phyloP scores from a whole-genome alignment of 2,329 filamentous ascomycete species.

The Cytospora paraplurivora region DNA sequence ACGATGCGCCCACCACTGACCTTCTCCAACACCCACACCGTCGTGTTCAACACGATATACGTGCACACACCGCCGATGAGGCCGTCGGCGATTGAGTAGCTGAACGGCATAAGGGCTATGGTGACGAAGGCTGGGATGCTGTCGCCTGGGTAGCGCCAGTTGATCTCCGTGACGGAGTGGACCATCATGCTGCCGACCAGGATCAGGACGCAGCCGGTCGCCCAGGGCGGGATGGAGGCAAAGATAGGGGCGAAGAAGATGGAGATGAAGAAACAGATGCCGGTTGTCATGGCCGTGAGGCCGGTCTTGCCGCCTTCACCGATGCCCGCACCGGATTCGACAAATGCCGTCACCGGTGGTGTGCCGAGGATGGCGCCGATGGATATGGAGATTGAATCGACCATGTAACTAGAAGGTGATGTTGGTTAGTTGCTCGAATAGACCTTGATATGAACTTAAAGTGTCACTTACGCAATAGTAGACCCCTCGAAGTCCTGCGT shows the following conservation, averaged over 20 bases:
- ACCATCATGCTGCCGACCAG: slow-evolving; percentile 90
- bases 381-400: slow-evolving; percentile 77
- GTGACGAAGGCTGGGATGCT: slow-evolving; percentile 83
- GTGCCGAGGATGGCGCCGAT: slow-evolving; percentile 73
- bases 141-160: slow-evolving; percentile 85
- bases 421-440: not conserved
- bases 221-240: slow-evolving; percentile 76
- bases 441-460: not conserved
- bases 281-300: slow-evolving; percentile 69
- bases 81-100: slow-evolving; percentile 85
- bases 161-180: slow-evolving; percentile 76
- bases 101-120: slow-evolving; percentile 85
- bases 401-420: slow-evolving; percentile 57
- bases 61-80: slow-evolving; percentile 78
- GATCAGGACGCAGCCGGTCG: slow-evolving; percentile 74
- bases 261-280: slow-evolving; percentile 69
- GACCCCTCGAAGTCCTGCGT: slow-evolving; percentile 89
- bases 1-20: slow-evolving; percentile 68
- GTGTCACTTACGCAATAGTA: slow-evolving; percentile 58
- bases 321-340: slow-evolving; percentile 76
- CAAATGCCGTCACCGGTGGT: slow-evolving; percentile 73
- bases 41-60: slow-evolving; percentile 74
- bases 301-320: slow-evolving; percentile 75
- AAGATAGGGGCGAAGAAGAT: slow-evolving; percentile 78
- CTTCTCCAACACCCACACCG: slow-evolving; percentile 69